phyloP scores from a whole-genome alignment of 2,329 filamentous ascomycete species.

The Tolypocladium amazonense region DNA sequence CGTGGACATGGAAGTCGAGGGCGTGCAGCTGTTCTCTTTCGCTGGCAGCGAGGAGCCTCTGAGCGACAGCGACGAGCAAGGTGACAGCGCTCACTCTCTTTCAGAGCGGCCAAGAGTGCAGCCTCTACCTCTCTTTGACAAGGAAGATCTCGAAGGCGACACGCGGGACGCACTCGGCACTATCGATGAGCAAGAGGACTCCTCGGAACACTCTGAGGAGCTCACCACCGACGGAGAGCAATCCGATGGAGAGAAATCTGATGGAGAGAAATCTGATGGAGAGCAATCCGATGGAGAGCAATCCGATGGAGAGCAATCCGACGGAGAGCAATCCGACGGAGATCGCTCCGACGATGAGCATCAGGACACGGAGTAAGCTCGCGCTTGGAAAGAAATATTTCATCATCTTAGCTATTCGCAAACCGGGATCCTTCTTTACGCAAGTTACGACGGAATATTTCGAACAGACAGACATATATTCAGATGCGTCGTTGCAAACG shows the following conservation, averaged over 20 bases:
- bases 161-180: background rate
- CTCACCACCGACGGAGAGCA: background rate
- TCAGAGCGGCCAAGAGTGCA: background rate
- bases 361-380: background rate
- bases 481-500: background rate
- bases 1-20: constrained; percentile 17
- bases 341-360: background rate
- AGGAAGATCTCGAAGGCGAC: background rate
- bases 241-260: too few species aligned
- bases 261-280: too few species aligned
- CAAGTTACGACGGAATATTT: background rate
- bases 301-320: background rate
- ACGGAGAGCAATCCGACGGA: background rate
- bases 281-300: too few species aligned
- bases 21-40: constrained; percentile 5
- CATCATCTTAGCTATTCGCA: background rate
- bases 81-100: too few species aligned
- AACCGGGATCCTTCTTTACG: background rate
- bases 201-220: background rate
- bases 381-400: background rate
- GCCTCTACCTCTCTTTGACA: background rate
- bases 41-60: background rate
- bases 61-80: background rate
- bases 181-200: background rate
- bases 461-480: background rate